phyloP scores from a whole-genome alignment of 106 monocot species.

The Apostasia ramifera region DNA sequence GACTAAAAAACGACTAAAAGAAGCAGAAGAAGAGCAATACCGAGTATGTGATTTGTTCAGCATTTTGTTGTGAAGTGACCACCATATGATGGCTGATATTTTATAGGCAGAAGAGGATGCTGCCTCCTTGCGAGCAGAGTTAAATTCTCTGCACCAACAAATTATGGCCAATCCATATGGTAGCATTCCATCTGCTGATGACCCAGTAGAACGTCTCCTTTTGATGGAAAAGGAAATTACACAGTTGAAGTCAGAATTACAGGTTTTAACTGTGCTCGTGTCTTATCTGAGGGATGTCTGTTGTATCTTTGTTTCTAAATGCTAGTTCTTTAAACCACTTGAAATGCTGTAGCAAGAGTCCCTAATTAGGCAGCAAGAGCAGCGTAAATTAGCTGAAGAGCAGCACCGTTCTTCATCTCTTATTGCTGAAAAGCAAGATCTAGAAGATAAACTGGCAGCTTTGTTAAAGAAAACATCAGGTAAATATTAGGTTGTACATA shows the following conservation, averaged over 20 bases:
- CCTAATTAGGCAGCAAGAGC: conserved; percentile 60
- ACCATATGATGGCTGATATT: conserved; percentile 11
- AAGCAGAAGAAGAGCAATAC: conserved; percentile 99
- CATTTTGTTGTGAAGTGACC: background rate
- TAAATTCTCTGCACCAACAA: conserved; percentile 78
- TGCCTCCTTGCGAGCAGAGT: conserved; percentile 87
- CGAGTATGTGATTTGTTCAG: conserved; percentile 38
- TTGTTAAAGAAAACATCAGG: conserved; percentile 70
- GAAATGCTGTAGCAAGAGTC: conserved; percentile 39
- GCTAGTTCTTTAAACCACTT: conserved; percentile 3
- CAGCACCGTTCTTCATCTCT: conserved; percentile 44
- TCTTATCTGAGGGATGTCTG: background rate
- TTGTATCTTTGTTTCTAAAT: conserved; percentile 5
- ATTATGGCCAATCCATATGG: conserved; percentile 34
- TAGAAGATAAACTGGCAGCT: conserved; percentile 61
- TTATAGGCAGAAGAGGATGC: conserved; percentile 95
- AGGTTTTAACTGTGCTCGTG: conserved; percentile 27
- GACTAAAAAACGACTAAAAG: conserved; percentile 71
- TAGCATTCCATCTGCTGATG: conserved; percentile 20
- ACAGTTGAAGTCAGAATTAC: conserved; percentile 56
- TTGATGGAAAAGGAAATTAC: conserved; percentile 68
- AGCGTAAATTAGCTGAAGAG: conserved; percentile 56
- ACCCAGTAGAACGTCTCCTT: conserved; percentile 32
- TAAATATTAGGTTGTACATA: conserved; percentile 10
- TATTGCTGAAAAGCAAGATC: conserved; percentile 59